These are phyloP conservation scores for Piper betle DNA, from an alignment of 164 flowering plant species.

Conservation along the genomic window DNA sequence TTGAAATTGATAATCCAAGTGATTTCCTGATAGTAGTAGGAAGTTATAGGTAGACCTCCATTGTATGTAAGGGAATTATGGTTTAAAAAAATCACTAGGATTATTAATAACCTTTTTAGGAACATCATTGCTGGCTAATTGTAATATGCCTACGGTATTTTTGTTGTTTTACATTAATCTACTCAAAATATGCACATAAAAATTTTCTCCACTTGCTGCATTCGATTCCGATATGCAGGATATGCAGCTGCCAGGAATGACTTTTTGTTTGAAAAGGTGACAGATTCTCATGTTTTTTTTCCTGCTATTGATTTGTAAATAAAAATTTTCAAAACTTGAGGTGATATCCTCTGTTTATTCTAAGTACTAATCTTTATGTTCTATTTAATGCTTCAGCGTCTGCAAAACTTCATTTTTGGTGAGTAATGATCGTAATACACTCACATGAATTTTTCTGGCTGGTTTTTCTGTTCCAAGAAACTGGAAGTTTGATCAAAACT, in stretches of 20 bases:
- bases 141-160: background rate
- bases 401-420: slow-evolving; percentile 89
- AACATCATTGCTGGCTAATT: no score
- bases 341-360: background rate
- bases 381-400: slow-evolving; percentile 53
- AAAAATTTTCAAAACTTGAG: background rate
- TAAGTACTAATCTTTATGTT: slow-evolving; percentile 15
- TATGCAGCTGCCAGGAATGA: slow-evolving; percentile 92
- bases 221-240: slow-evolving; percentile 34
- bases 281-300: background rate
- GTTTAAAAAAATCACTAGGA: no score
- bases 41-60: no score
- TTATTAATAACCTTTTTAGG: no score
- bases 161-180: background rate
- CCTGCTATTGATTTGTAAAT: background rate
- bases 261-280: slow-evolving; percentile 88
- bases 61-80: no score
- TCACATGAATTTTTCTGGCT: background rate
- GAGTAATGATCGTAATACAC: slow-evolving; percentile 15
- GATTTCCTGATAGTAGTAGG: no score
- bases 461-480: background rate
- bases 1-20: no score
- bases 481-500: slow-evolving; percentile 2
- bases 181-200: background rate
- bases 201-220: background rate